Percentiles rank a stretch among this genome's conserved stretches.
Conservation (phyloP, 306 rosid genomes). For the Vachellia pachyceras region DNA sequence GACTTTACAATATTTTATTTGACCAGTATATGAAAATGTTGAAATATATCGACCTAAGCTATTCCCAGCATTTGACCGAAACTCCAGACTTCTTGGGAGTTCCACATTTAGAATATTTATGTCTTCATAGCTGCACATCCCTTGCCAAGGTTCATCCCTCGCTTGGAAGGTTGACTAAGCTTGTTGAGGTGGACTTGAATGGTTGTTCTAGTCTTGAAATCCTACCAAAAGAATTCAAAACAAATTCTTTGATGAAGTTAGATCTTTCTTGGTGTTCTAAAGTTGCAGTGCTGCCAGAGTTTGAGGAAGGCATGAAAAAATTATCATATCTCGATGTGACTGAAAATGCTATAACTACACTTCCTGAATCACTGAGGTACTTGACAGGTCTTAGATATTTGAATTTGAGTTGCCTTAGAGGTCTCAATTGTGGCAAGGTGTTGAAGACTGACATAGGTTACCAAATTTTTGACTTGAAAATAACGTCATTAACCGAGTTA, state of each 20-base stretch:
- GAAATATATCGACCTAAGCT: background rate
- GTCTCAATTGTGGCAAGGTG: too few species aligned
- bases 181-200: background rate
- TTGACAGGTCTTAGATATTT: background rate
- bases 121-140: background rate
- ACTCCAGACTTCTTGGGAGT: background rate
- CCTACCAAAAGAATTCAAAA: background rate
- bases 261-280: background rate
- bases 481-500: background rate
- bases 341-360: background rate
- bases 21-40: background rate
- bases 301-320: background rate
- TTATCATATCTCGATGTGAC: background rate
- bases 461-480: background rate
- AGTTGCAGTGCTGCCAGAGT: background rate
- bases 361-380: background rate
- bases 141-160: slow-evolving; percentile 4
- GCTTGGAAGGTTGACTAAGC: background rate
- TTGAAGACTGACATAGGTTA: too few species aligned
- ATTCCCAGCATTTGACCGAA: background rate
- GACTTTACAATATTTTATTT: background rate
- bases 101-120: background rate
- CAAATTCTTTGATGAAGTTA: background rate
- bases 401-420: too few species aligned
- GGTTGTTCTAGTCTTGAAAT: background rate